phyloP scores from a whole-genome alignment of 2,329 filamentous ascomycete genomes.

The Aspergillus versicolor region DNA sequence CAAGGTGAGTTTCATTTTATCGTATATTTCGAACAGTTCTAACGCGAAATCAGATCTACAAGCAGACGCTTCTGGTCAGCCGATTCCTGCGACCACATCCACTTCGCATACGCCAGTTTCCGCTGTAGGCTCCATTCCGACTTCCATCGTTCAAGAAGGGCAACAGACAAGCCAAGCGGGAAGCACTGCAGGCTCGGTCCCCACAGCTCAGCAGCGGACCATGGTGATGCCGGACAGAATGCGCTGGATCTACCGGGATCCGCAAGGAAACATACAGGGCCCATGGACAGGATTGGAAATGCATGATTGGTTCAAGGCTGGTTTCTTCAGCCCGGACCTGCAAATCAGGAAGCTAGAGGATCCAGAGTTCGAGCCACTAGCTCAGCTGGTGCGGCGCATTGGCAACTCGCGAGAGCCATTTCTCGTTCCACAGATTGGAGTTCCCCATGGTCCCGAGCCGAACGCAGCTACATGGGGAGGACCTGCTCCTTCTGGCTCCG shows the following conservation, averaged over 20 bases:
- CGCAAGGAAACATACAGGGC: slow-evolving; percentile 86
- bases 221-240: slow-evolving; percentile 99
- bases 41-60: slow-evolving; percentile 37
- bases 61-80: slow-evolving; percentile 37
- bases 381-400: slow-evolving; percentile 90
- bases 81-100: slow-evolving; percentile 30
- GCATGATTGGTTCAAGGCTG: slow-evolving; percentile 99
- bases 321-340: slow-evolving; percentile 93
- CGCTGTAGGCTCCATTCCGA: slow-evolving; percentile 33
- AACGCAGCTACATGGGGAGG: slow-evolving; percentile 50
- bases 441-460: slow-evolving; percentile 77
- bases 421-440: slow-evolving; percentile 93
- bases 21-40: background rate
- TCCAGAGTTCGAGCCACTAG: slow-evolving; percentile 87
- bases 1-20: slow-evolving; percentile 48
- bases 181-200: slow-evolving; percentile 60
- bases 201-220: slow-evolving; percentile 69
- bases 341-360: slow-evolving; percentile 95
- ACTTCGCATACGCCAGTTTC: slow-evolving; percentile 39
- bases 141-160: slow-evolving; percentile 31
- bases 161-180: slow-evolving; percentile 35
- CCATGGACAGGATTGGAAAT: slow-evolving; percentile 97
- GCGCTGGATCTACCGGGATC: slow-evolving; percentile 97
- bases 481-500: slow-evolving; percentile 55
- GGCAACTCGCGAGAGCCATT: slow-evolving; percentile 97